These are phyloP conservation scores for Collybia mongolica DNA, from an alignment of 768 basidiomycete species.

Conservation along the genomic window DNA sequence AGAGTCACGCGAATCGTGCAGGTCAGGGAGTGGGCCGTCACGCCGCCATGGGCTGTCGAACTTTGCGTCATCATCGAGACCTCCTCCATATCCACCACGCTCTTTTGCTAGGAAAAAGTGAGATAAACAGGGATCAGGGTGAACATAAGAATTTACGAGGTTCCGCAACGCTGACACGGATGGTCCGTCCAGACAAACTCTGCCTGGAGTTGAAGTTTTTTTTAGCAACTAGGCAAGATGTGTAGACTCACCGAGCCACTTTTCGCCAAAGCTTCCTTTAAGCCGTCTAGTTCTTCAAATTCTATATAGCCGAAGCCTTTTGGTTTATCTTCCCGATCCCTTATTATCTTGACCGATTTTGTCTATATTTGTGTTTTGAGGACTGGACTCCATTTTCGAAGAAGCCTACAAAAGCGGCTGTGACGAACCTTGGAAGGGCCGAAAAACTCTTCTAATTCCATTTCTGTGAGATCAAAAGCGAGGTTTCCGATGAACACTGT, in stretches of 20 bases:
- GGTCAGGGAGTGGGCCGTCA: conserved; percentile 79
- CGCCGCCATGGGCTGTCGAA: conserved; percentile 86
- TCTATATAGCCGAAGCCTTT: conserved; percentile 99
- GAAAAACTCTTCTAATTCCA: conserved; percentile 83
- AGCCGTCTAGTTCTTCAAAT: conserved; percentile 80
- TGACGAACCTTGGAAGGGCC: conserved; percentile 52
- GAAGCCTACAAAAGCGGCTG: not conserved
- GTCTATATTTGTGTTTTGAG: conserved; percentile 39
- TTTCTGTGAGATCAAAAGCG: conserved; percentile 87
- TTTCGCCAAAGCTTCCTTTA: conserved; percentile 81
- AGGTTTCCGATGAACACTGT: conserved; percentile 98
- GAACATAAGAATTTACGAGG: conserved; percentile 63
- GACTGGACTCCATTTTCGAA: not conserved
- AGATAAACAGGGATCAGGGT: not conserved
- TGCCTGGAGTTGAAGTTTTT: conserved; percentile 24
- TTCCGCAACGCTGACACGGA: conserved; percentile 95
- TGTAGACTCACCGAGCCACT: conserved; percentile 57
- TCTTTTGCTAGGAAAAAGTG: conserved; percentile 64
- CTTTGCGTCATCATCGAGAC: conserved; percentile 71
- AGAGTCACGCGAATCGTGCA: conserved; percentile 57
- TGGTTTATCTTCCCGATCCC: conserved; percentile 89
- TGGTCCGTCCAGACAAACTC: conserved; percentile 72
- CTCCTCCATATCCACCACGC: conserved; percentile 39
- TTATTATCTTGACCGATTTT: conserved; percentile 90
- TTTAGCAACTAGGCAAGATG: not conserved